These are phyloP conservation scores for Takakia lepidozioides DNA, from an alignment of 225 moss, liverwort and hornwort species.

Conservation along the genomic window DNA sequence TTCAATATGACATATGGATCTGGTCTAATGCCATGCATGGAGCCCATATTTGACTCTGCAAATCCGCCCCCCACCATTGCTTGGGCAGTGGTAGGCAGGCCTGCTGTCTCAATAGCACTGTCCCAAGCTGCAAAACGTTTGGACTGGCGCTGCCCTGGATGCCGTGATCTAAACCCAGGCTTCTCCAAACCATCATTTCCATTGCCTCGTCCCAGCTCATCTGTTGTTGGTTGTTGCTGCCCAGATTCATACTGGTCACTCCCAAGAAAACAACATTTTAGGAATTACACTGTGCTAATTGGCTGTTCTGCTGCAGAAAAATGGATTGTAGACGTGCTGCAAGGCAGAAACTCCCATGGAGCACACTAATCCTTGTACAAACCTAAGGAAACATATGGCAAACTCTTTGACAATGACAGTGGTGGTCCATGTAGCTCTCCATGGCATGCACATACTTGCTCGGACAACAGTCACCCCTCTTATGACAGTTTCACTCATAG, in stretches of 20 bases:
- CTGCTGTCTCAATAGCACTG: constrained; percentile 4
- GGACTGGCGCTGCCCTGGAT: not conserved
- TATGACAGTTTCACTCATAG: too few relatives aligned
- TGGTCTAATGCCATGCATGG: constrained; percentile 22
- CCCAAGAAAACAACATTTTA: not conserved
- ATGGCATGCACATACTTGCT: too few relatives aligned
- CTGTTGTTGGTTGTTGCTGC: not conserved
- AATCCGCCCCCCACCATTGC: not conserved
- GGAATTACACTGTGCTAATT: too few relatives aligned
- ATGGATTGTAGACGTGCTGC: not conserved
- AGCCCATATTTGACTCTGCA: not conserved
- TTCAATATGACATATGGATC: constrained; percentile 50
- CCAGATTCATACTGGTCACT: constrained; percentile 1
- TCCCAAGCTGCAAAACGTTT: constrained; percentile 7
- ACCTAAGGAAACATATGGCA: too few relatives aligned
- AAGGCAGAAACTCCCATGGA: not conserved
- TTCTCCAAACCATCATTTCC: not conserved
- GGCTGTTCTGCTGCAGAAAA: not conserved
- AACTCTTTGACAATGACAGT: too few relatives aligned
- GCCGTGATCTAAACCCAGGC: constrained; percentile 3
- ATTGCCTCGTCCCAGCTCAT: not conserved
- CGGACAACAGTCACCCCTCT: too few relatives aligned
- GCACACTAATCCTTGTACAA: not conserved
- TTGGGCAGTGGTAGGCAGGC: not conserved
- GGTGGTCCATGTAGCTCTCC: too few relatives aligned